Conservation (phyloP, 305 asterid genomes). For the Lippia alba region DNA sequence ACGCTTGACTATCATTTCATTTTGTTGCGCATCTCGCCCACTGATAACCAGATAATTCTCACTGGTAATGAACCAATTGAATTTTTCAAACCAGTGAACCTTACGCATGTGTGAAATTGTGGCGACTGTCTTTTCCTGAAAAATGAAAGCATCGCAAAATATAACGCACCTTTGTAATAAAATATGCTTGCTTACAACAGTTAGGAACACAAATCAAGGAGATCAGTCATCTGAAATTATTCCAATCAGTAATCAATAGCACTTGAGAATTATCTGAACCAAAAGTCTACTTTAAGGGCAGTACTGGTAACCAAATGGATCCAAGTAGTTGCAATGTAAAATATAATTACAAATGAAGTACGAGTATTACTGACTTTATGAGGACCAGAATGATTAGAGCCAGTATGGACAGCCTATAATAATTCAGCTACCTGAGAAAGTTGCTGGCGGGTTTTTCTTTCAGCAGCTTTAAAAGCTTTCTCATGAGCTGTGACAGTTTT, state of each 20-base stretch:
- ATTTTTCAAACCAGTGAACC: constrained; percentile 99
- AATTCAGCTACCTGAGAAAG: constrained; percentile 80
- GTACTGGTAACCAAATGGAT: constrained; percentile 12
- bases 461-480: constrained; percentile 98
- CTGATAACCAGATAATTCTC: constrained; percentile 95
- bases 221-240: too few species aligned
- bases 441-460: constrained; percentile 85
- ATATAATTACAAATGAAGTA: not conserved
- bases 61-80: constrained; percentile 97
- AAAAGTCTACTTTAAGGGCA: not conserved
- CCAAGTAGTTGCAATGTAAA: not conserved
- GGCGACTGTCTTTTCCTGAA: constrained; percentile 94
- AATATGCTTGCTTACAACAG: constrained; percentile 27
- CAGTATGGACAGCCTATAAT: constrained; percentile 28
- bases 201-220: not conserved
- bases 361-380: constrained; percentile 8
- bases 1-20: constrained; percentile 98
- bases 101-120: constrained; percentile 93
- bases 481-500: constrained; percentile 93
- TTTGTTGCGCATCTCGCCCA: constrained; percentile 97
- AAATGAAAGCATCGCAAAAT: constrained; percentile 28
- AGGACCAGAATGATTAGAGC: constrained; percentile 16
- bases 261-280: constrained; percentile 24
- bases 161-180: constrained; percentile 27
- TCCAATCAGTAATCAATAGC: constrained; percentile 15